phyloP scores from a whole-genome alignment of 164 flowering plant genomes.

The Aristolochia californica region DNA sequence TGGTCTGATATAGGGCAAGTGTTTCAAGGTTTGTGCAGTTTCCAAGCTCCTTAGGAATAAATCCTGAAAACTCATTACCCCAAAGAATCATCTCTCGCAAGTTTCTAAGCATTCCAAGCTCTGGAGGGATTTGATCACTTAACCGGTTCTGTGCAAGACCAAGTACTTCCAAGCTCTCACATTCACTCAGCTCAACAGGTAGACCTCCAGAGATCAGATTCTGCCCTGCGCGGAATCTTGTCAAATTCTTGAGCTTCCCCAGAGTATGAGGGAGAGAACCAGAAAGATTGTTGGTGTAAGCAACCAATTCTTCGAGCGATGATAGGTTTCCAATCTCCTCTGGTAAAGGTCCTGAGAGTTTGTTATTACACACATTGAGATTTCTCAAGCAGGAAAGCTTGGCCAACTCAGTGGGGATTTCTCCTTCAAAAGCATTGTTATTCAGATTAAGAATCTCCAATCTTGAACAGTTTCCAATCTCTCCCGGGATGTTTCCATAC shows the following conservation, averaged over 20 bases:
- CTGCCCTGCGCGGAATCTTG: conserved; percentile 73
- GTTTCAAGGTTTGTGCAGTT: conserved; percentile 55
- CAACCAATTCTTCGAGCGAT: conserved; percentile 49
- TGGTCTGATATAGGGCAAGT: conserved; percentile 67
- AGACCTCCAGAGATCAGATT: conserved; percentile 66
- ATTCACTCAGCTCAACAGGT: conserved; percentile 57
- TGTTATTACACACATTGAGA: conserved; percentile 59
- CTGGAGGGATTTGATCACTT: conserved; percentile 58
- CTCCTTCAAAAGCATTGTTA: conserved; percentile 35
- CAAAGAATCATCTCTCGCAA: conserved; percentile 53
- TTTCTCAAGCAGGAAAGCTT: conserved; percentile 18
- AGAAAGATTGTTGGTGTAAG: conserved; percentile 61
- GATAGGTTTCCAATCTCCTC: conserved; percentile 62
- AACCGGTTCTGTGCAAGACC: conserved; percentile 79
- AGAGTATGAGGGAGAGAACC: conserved; percentile 67
- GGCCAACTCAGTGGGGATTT: conserved; percentile 31
- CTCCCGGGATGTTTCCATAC: conserved; percentile 53
- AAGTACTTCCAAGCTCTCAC: conserved; percentile 43
- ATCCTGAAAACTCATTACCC: conserved; percentile 61
- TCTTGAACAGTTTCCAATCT: conserved; percentile 62
- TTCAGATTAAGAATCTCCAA: conserved; percentile 42
- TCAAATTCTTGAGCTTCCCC: conserved; percentile 63
- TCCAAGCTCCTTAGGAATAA: conserved; percentile 63
- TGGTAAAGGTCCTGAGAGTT: conserved; percentile 60
- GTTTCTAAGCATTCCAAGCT: conserved; percentile 56